Conservation (phyloP, 1,139 yeast genomes). For the Geotrichum phurueaensis region DNA sequence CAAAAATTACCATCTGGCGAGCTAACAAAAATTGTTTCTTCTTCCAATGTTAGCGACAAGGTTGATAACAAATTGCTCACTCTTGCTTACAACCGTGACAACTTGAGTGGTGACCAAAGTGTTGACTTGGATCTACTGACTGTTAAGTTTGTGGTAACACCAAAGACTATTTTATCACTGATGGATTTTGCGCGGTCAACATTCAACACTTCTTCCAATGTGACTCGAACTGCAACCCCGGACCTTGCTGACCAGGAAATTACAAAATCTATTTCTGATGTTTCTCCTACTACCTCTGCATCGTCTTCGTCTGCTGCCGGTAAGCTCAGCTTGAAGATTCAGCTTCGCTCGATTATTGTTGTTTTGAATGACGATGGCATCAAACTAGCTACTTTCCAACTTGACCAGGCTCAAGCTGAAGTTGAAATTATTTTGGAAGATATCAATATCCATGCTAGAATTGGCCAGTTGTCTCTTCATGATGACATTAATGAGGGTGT, state of each 20-base stretch:
- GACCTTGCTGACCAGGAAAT: background rate
- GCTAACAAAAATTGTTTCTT: slow-evolving; percentile 63
- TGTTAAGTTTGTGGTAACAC: slow-evolving; percentile 64
- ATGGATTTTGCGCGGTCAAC: slow-evolving; percentile 78
- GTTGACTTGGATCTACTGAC: slow-evolving; percentile 71
- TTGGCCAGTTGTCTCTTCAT: slow-evolving; percentile 73
- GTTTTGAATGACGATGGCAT: slow-evolving; percentile 79
- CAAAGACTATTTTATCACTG: slow-evolving; percentile 70
- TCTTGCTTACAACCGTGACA: slow-evolving; percentile 45
- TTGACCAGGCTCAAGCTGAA: slow-evolving; percentile 66
- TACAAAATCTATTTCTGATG: background rate
- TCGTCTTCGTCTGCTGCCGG: slow-evolving; percentile 41
- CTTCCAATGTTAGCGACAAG: slow-evolving; percentile 33
- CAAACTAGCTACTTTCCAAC: slow-evolving; percentile 68
- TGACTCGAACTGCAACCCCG: background rate
- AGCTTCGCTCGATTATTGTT: slow-evolving; percentile 65
- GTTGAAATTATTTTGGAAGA: slow-evolving; percentile 68
- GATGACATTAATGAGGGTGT: slow-evolving; percentile 69
- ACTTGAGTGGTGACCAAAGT: slow-evolving; percentile 61
- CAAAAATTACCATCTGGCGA: slow-evolving; percentile 58
- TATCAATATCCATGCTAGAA: slow-evolving; percentile 60
- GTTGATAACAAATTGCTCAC: slow-evolving; percentile 49
- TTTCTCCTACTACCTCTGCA: background rate
- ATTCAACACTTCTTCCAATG: slow-evolving; percentile 37
- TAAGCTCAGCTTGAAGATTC: slow-evolving; percentile 61